Base-by-base conservation (phyloP, 1,284 basidiomycete species). In the Coniophora puteana region DNA sequence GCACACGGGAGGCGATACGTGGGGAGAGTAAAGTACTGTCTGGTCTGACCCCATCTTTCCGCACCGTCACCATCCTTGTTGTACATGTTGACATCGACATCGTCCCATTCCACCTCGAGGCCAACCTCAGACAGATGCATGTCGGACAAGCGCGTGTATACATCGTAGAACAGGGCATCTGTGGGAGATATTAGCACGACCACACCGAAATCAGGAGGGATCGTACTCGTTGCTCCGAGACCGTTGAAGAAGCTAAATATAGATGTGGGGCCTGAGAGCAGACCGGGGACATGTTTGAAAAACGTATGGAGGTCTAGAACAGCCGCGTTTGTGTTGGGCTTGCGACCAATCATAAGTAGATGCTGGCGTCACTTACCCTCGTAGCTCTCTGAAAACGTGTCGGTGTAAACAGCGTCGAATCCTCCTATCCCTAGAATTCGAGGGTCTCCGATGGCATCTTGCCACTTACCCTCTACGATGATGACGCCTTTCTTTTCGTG, bases 161-260 rank as follows among this genome's bases (percentile, higher is more conserved):
- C 89, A 53, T 96, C 92, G 63, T 97, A 96, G 57, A 93, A 91
- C 5, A 86, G 69, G 0, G 83, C 71, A 63, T 93, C 90, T 25
- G 36, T 24, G 18, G 12, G 30, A 21, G 25, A 38, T 40, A 37
- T 32, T 12, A 22, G 22, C 22, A 29, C 18, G n/a, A n/a, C n/a
- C n/a, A n/a, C n/a, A n/a, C n/a, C n/a, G n/a, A n/a, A n/a, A n/a
- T n/a, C n/a, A n/a, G n/a, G n/a, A n/a, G n/a, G n/a, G 23, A 36
- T 38, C 68, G 47, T 57, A 91, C 93, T 94, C 8, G 93, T 98
- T 17, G 93, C 95, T 13, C 91, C 96, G 1, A 99, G 74, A 4
- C 95, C 95, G 59, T 99, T 93, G 76, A 98, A 99, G 68, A 98
- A 99, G 44, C 92, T 88, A 61, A 95, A 92, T n/a, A 82, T 70